phyloP scores from a whole-genome alignment of 2,329 filamentous ascomycete species.

The Epichloe aotearoae region DNA sequence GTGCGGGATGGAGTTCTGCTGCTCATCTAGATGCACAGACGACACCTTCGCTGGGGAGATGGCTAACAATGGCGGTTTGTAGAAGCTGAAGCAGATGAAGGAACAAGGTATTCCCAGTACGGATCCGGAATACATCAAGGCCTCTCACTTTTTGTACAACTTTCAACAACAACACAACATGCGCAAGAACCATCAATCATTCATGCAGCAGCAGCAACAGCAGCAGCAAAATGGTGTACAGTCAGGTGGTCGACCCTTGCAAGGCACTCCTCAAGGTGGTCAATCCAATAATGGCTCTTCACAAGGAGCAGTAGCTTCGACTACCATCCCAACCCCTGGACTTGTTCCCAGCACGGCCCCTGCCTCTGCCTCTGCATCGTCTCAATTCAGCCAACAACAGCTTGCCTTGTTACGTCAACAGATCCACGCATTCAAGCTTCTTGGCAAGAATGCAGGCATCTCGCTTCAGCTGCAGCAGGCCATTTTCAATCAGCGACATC shows the following conservation, averaged over 20 bases:
- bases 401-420: slow-evolving; percentile 67
- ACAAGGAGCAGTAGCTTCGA: slow-evolving; percentile 23
- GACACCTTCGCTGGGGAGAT: neutral
- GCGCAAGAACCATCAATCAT: slow-evolving; percentile 33
- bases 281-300: slow-evolving; percentile 19
- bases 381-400: slow-evolving; percentile 67
- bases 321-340: slow-evolving; percentile 20
- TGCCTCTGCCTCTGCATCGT: slow-evolving; percentile 22
- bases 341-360: slow-evolving; percentile 19
- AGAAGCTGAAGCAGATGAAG: slow-evolving; percentile 90
- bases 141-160: slow-evolving; percentile 58
- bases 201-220: slow-evolving; percentile 24
- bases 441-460: slow-evolving; percentile 77
- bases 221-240: slow-evolving; percentile 39
- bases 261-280: slow-evolving; percentile 18
- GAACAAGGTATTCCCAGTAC: slow-evolving; percentile 64
- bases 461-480: slow-evolving; percentile 68
- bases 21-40: neutral
- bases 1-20: neutral
- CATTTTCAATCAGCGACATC: slow-evolving; percentile 63
- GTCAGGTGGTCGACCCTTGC: slow-evolving; percentile 25
- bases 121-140: slow-evolving; percentile 81
- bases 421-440: slow-evolving; percentile 79
- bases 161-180: slow-evolving; percentile 55
- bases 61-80: neutral